A percentile compares a stretch with the other conserved stretches of the same genome.
phyloP scores from a whole-genome alignment of 768 basidiomycete genomes.

The Amanita rubescens region DNA sequence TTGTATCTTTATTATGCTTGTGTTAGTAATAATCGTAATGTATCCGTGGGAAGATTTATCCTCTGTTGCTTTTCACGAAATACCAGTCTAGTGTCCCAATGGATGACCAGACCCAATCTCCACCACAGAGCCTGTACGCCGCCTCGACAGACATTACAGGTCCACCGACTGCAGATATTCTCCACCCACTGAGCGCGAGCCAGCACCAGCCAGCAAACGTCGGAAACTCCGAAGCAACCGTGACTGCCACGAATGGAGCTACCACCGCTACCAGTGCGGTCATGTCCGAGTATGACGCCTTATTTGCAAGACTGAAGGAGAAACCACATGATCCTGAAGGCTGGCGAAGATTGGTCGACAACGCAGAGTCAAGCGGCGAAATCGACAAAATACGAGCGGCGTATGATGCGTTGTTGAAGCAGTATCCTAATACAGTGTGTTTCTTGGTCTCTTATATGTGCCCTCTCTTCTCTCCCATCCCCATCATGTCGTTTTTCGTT shows the following conservation, averaged over 20 bases:
- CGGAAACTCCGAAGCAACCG: background rate
- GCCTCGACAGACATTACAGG: conserved; percentile 21
- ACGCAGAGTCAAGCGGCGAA: conserved; percentile 72
- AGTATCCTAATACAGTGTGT: conserved; percentile 91
- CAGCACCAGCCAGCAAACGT: background rate
- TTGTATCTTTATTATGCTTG: conserved; percentile 6
- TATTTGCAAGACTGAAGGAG: conserved; percentile 55
- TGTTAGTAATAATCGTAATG: conserved; percentile 1
- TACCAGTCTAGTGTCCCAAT: conserved; percentile 4
- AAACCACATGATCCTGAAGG: conserved; percentile 69
- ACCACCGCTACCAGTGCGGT: background rate
- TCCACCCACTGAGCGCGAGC: conserved; percentile 22
- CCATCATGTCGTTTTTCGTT: background rate
- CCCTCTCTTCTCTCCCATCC: conserved; percentile 7
- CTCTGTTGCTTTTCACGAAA: conserved; percentile 1
- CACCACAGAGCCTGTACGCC: conserved; percentile 7
- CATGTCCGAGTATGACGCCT: conserved; percentile 53
- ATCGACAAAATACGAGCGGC: conserved; percentile 73
- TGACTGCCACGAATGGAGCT: background rate
- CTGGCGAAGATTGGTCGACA: conserved; percentile 70
- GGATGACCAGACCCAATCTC: conserved; percentile 6
- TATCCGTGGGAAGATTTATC: background rate
- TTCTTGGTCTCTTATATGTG: conserved; percentile 11
- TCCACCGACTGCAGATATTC: conserved; percentile 28
- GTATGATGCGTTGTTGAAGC: conserved; percentile 76